Evolutionary conservation across 2,329 filamentous ascomycete species (phyloP).

Genomic region (Drechslera avenae): DNA sequence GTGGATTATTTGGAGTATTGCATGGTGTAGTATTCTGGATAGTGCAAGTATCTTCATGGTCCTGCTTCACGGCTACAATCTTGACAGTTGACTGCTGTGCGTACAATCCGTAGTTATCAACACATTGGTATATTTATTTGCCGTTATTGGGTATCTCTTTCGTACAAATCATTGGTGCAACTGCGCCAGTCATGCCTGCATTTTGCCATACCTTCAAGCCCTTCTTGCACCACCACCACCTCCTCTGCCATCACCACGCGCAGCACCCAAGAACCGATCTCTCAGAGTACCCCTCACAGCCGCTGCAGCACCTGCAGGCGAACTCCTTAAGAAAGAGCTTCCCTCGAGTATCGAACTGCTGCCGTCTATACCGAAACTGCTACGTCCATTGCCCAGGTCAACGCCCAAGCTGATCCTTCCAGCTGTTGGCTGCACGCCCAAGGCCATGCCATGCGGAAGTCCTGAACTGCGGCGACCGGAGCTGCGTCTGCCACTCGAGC

Average conservation of each 20-base stretch:
- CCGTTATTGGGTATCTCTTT: conserved; percentile 6
- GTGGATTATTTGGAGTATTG: no score
- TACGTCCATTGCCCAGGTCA: conserved; percentile 31
- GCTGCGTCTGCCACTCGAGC: conserved; percentile 28
- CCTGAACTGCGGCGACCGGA: conserved; percentile 30
- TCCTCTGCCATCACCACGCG: conserved; percentile 21
- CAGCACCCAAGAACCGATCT: conserved; percentile 35
- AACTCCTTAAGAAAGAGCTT: conserved; percentile 45
- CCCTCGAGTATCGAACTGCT: conserved; percentile 46
- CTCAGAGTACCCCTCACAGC: conserved; percentile 38
- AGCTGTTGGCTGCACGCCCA: conserved; percentile 6
- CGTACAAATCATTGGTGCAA: conserved; percentile 3
- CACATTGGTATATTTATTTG: neutral
- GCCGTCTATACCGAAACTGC: conserved; percentile 41
- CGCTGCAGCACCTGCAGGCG: conserved; percentile 31
- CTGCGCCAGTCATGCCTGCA: neutral
- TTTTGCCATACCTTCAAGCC: neutral
- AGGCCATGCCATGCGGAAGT: conserved; percentile 12
- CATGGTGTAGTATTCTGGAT: no score
- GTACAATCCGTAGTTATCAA: neutral
- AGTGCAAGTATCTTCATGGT: no score
- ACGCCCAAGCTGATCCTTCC: conserved; percentile 25
- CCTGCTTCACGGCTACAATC: no score
- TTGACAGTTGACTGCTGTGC: no score
- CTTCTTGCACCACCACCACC: conserved; percentile 21